Percentiles rank a stretch among this genome's conserved stretches.
phyloP scores from a whole-genome alignment of 139 green algal genomes.

The Closterium sp. region DNA sequence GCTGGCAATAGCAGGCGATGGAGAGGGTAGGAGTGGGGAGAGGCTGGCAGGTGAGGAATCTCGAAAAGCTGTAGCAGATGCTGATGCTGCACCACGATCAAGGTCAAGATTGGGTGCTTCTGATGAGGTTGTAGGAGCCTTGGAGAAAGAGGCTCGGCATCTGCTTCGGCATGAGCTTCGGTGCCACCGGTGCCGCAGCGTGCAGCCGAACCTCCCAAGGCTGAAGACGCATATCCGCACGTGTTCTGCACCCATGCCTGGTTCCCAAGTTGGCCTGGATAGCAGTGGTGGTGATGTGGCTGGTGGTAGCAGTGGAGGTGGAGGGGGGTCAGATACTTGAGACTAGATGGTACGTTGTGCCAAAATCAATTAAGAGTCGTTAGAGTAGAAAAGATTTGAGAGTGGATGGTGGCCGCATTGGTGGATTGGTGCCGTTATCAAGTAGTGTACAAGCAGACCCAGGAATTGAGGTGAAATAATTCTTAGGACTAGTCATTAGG shows the following conservation, averaged over 20 bases:
- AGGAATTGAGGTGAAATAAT: too few species aligned
- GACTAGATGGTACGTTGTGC: neutral
- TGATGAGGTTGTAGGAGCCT: neutral
- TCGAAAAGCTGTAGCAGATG: neutral
- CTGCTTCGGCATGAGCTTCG: constrained; percentile 62
- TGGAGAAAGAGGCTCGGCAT: neutral
- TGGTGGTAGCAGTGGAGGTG: neutral
- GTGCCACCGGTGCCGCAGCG: constrained; percentile 65
- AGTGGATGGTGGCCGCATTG: too few species aligned
- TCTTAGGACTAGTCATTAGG: too few species aligned
- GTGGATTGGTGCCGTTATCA: too few species aligned
- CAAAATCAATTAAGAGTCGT: too few species aligned
- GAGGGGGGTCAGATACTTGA: neutral
- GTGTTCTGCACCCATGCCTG: constrained; percentile 14
- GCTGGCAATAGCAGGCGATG: neutral
- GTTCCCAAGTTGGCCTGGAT: neutral
- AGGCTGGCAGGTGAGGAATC: neutral
- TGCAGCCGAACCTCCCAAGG: constrained; percentile 61
- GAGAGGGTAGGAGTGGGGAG: neutral
- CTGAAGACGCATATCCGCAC: constrained; percentile 71
- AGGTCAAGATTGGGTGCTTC: neutral
- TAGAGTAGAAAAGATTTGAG: too few species aligned
- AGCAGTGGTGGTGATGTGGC: neutral
- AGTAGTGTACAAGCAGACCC: too few species aligned
- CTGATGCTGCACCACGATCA: neutral